phyloP scores from a whole-genome alignment of 305 asterid genomes.

The Plantago coronopus region DNA sequence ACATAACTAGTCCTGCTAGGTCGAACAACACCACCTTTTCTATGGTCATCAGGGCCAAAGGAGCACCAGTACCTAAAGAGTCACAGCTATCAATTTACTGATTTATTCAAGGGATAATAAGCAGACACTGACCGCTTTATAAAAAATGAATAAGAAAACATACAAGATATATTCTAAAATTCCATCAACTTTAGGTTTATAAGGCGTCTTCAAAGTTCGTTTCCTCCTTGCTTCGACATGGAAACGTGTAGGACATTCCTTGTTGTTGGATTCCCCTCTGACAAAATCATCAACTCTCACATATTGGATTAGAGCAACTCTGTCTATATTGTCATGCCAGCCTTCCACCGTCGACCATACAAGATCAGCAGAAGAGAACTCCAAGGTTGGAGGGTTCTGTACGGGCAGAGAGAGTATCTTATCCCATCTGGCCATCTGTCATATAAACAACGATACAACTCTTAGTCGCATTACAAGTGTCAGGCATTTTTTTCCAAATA shows the following conservation, averaged over 20 bases:
- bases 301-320: constrained; percentile 70
- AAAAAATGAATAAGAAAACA: constrained; percentile 6
- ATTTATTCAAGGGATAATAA: not conserved
- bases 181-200: constrained; percentile 94
- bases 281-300: constrained; percentile 86
- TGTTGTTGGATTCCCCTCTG: constrained; percentile 79
- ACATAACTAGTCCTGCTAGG: constrained; percentile 82
- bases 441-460: not conserved
- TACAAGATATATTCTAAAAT: constrained; percentile 87
- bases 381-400: constrained; percentile 79
- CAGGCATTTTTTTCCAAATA: not conserved
- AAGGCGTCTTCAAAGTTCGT: constrained; percentile 45
- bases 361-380: constrained; percentile 73
- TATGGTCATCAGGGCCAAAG: constrained; percentile 94
- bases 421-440: constrained; percentile 96
- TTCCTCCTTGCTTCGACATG: constrained; percentile 92
- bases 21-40: constrained; percentile 82
- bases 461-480: not conserved
- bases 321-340: constrained; percentile 81
- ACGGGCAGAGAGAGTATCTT: constrained; percentile 86
- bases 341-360: constrained; percentile 96
- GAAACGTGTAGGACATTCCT: constrained; percentile 86
- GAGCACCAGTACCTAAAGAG: constrained; percentile 92
- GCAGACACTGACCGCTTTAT: constrained; percentile 3
- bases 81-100: not conserved